Base-by-base conservation (phyloP, 495 filamentous ascomycete species). In the Thermothielavioides terrestris region DNA sequence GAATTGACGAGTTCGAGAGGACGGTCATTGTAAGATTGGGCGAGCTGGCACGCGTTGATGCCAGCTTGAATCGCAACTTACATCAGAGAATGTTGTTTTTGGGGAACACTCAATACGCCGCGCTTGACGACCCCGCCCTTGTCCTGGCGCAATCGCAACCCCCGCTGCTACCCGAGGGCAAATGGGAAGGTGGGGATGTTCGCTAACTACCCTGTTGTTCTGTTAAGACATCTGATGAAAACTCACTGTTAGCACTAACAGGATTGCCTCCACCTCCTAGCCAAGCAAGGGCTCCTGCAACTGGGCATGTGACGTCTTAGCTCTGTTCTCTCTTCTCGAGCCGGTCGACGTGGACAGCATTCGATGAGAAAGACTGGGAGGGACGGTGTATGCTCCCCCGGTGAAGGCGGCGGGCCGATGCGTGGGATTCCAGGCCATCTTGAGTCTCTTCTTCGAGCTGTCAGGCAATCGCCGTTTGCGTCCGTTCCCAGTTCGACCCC, bases 281-380 rank as follows among this genome's bases (percentile, higher is more conserved):
- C 8, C 15, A 21, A 23, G 10, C 22, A 5, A 9, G 30, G n/a
- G n/a, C 22, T n/a, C 8, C 48, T 50, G 48, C 48, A 50, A 15
- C 30, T 12, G 39, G 39, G 31, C 49, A 51, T 44, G 49, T 51
- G 49, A 51, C 40, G 40, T 37, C 8, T 42, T 43, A 27, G 22
- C 32, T 46, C 2, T 10, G 8, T 42, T 22, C 5, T 8, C 23
- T 23, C 35, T 15, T 36, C 32, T 15, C n/a, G 32, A 38, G 17
- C 27, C 27, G 17, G 15, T 38, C 6, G 1, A 20, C 15, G 2
- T 18, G 34, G 14, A 9, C n/a, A 38, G 11, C 15, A n/a, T n/a
- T n/a, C n/a, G n/a, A n/a, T n/a, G n/a, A n/a, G n/a, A n/a, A n/a
- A n/a, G n/a, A n/a, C n/a, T n/a, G n/a, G n/a, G n/a, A n/a, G n/a